Evolutionary conservation across 2,329 filamentous ascomycete species (phyloP), one percentile per base, ranked within the genome.

Genomic region (Clonostachys rhizophaga): DNA sequence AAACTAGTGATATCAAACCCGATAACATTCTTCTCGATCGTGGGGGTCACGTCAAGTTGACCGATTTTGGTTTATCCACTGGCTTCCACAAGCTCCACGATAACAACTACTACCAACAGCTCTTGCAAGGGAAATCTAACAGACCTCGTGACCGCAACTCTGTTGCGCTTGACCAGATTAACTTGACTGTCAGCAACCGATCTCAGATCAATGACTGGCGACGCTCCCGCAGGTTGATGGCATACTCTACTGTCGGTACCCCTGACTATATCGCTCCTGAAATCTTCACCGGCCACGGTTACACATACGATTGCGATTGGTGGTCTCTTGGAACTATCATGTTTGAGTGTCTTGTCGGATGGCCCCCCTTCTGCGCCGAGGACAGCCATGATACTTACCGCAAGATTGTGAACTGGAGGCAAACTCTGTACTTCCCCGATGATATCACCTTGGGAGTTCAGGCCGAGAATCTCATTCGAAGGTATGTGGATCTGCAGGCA

Each of bases 251-350:
- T 5, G 94, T 99, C 53, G 94, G 94, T 54, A 99, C 94, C 2
- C 94, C 94, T 10, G 94, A 99, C 68, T 99, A 99, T 66, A 99
- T 99, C 63, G 94, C 94, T 2, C 94, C 94, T 4, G 94, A 99
- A 66, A 97, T 99, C 58, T 97, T 99, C 68, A 95, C 89, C 42
- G 91, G 92, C 16, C 89, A 95, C 60, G 94, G 94, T 43, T 99
- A 99, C 72, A 89, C 90, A 49, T 96, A 92, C 61, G 87, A 95
- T 64, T 99, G 94, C 66, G 94, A 99, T 75, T 99, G 94, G 94
- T 99, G 94, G 94, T 95, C 89, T 18, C 80, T 99, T 44, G 94
- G 94, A 46, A 96, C 94, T 41, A 99, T 99, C 71, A 97, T 99
- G 94, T 99, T 97, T 60, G 94, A 99, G 70, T 99, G 94, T 68